Conservation (phyloP, 1,284 basidiomycete species). For the Ceratobasidium sp. region DNA sequence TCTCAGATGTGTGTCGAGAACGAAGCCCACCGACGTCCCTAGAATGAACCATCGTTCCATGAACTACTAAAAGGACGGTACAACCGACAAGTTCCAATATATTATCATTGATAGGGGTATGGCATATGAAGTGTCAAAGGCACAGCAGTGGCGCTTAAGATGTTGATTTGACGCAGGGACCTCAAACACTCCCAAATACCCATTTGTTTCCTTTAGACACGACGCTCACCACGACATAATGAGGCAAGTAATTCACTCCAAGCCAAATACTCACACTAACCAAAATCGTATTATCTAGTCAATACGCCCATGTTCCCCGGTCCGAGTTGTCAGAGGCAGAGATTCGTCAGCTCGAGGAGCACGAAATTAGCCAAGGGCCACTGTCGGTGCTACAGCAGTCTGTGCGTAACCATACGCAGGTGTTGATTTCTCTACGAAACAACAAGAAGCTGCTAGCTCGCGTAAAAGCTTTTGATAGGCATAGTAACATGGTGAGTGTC, state of each 20-base stretch:
- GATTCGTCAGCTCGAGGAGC: constrained; percentile 93
- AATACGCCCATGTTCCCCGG: constrained; percentile 95
- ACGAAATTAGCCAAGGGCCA: constrained; percentile 96
- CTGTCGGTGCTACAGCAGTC: constrained; percentile 98
- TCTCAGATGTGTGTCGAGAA: too few relatives aligned
- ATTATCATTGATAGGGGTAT: too few relatives aligned
- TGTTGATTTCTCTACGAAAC: constrained; percentile 96
- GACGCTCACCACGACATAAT: constrained; percentile 26
- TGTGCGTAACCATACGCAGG: constrained; percentile 96
- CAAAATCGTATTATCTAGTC: constrained; percentile 58
- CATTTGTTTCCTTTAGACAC: not conserved
- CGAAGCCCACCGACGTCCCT: too few relatives aligned
- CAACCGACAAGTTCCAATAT: too few relatives aligned
- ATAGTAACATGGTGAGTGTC: constrained; percentile 91
- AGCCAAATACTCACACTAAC: not conserved
- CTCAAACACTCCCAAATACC: constrained; percentile 1
- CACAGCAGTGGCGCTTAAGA: too few relatives aligned
- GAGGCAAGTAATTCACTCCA: constrained; percentile 12
- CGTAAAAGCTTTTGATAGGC: constrained; percentile 98
- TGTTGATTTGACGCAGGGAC: too few relatives aligned
- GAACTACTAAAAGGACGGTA: too few relatives aligned
- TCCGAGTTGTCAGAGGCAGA: constrained; percentile 98
- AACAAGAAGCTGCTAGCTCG: constrained; percentile 98
- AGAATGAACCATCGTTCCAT: too few relatives aligned
- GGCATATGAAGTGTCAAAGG: too few relatives aligned